Conservation (phyloP, 371 early-diverging fungal genomes). For the Funneliformis caledonium region DNA sequence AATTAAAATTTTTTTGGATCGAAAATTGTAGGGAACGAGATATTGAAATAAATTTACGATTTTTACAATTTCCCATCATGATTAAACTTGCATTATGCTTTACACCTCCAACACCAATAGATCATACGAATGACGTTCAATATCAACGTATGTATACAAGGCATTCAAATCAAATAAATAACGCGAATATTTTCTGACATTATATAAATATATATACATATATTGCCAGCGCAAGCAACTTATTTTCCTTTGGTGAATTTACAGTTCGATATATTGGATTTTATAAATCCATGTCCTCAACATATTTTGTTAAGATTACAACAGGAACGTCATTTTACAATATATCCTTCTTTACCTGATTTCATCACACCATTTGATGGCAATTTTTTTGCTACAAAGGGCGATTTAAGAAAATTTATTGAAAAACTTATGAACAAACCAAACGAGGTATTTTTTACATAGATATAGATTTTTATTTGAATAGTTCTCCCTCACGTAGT, state of each 20-base stretch:
- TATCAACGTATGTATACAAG: not conserved
- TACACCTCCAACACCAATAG: not conserved
- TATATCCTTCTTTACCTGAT: not conserved
- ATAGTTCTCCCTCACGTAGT: not conserved
- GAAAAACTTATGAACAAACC: not conserved
- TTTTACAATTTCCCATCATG: conserved; percentile 17
- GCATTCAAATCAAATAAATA: not conserved
- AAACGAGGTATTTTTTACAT: not conserved
- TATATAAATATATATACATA: no score
- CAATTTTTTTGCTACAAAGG: conserved; percentile 31
- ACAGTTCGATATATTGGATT: conserved; percentile 33
- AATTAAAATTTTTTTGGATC: not conserved
- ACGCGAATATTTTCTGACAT: not conserved
- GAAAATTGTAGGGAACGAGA: conserved; percentile 29
- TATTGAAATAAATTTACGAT: conserved; percentile 36
- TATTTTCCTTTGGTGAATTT: conserved; percentile 27
- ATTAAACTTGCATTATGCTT: conserved; percentile 29
- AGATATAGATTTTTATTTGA: not conserved
- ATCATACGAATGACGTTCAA: not conserved
- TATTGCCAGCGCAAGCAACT: not conserved
- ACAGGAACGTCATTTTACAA: conserved; percentile 27
- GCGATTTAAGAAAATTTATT: conserved; percentile 9
- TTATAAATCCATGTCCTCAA: conserved; percentile 34
- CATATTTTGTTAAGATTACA: conserved; percentile 27
- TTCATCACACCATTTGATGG: conserved; percentile 32